These are phyloP conservation scores for Magnaporthiopsis incrustans DNA, from an alignment of 2,329 filamentous ascomycete species.

Conservation along the genomic window DNA sequence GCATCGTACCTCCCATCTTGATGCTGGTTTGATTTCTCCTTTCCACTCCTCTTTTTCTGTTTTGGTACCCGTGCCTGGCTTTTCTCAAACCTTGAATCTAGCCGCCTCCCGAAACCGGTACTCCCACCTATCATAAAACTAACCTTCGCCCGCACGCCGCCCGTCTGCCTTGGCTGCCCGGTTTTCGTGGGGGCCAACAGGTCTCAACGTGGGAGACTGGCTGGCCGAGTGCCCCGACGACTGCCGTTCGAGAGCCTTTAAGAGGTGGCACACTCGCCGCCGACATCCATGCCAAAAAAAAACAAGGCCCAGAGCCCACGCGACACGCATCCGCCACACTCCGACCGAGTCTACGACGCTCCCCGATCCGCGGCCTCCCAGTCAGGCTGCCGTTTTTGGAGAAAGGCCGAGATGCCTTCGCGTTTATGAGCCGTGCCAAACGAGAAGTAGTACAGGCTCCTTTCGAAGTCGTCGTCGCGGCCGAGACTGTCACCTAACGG, in stretches of 20 bases:
- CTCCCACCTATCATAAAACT: neutral
- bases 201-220: neutral
- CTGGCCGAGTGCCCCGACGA: neutral
- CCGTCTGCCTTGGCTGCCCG: too few species aligned
- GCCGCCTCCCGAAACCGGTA: neutral
- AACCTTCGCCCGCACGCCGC: neutral
- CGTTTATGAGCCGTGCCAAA: slow-evolving; percentile 30
- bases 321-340: neutral
- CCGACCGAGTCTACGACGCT: neutral
- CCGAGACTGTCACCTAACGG: slow-evolving; percentile 11
- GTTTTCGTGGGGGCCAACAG: neutral
- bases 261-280: neutral
- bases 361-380: neutral
- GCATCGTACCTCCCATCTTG: neutral
- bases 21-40: too few species aligned
- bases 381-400: slow-evolving; percentile 26
- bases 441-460: slow-evolving; percentile 26
- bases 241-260: neutral
- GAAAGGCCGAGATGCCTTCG: slow-evolving; percentile 32
- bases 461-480: slow-evolving; percentile 7
- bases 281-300: neutral
- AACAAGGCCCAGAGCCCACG: neutral
- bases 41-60: neutral
- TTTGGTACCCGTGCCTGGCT: neutral
- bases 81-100: neutral